phyloP scores from a whole-genome alignment of 2,329 filamentous ascomycete species.

The Phoma herbarum region DNA sequence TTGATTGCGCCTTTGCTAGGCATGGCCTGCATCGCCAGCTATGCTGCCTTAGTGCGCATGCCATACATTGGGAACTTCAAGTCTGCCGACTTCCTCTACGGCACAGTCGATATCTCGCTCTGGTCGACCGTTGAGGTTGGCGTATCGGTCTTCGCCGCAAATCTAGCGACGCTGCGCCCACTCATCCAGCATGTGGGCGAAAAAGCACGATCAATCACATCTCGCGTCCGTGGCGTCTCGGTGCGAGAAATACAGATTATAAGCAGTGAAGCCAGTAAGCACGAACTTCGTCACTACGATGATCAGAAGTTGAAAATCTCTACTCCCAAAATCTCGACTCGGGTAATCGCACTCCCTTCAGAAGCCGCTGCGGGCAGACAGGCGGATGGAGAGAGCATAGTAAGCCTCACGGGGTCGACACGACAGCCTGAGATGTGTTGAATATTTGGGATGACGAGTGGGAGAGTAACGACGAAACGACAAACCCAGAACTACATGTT shows the following conservation, averaged over 20 bases:
- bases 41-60: conserved; percentile 26
- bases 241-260: neutral
- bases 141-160: conserved; percentile 22
- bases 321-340: neutral
- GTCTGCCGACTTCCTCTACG: conserved; percentile 27
- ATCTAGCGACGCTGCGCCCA: conserved; percentile 28
- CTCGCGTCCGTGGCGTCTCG: neutral
- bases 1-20: conserved; percentile 21
- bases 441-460: neutral
- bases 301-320: neutral
- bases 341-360: neutral
- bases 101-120: conserved; percentile 28
- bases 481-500: neutral
- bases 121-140: conserved; percentile 31
- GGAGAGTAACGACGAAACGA: neutral
- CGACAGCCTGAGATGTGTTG: neutral
- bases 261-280: neutral
- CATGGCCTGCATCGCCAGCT: conserved; percentile 27
- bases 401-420: neutral
- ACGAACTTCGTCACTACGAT: neutral
- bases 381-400: conserved; percentile 2
- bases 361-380: neutral
- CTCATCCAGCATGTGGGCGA: conserved; percentile 8
- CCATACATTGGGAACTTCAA: conserved; percentile 28
- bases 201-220: neutral